A percentile compares a stretch with the other conserved stretches of the same genome.
These are phyloP conservation scores for Trichoderma koningii DNA, from an alignment of 2,329 filamentous ascomycete species.

Conservation along the genomic window DNA sequence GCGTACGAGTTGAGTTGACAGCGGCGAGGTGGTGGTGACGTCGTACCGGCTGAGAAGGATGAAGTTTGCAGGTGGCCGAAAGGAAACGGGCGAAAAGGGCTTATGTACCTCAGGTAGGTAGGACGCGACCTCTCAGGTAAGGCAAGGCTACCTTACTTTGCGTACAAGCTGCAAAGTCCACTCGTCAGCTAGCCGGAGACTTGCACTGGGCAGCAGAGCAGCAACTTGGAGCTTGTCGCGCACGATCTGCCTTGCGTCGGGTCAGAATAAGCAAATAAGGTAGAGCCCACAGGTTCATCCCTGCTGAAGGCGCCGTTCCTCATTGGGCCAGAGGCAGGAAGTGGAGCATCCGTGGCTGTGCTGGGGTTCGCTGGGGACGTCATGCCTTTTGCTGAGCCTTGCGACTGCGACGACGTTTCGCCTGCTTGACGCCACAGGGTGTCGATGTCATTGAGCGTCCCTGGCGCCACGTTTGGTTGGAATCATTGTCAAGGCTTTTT, in stretches of 20 bases:
- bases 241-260: constrained; percentile 26
- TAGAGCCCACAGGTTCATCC: constrained; percentile 20
- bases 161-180: neutral
- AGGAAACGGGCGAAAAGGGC: constrained; percentile 9
- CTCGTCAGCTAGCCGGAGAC: neutral
- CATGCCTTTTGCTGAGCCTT: constrained; percentile 13
- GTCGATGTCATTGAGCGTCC: constrained; percentile 1
- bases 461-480: neutral
- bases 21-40: neutral
- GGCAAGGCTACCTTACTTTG: neutral
- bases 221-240: constrained; percentile 7
- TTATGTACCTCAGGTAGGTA: constrained; percentile 1
- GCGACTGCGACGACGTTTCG: neutral
- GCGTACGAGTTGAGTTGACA: constrained; percentile 1
- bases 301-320: neutral
- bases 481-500: too few relatives aligned
- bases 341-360: constrained; percentile 25
- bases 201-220: neutral
- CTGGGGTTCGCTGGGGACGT: neutral
- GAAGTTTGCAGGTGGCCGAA: neutral
- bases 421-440: constrained; percentile 8
- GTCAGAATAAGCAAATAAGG: constrained; percentile 24
- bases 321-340: constrained; percentile 7
- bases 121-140: too few relatives aligned
- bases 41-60: neutral